Evolutionary conservation across 352 stramenopile species (phyloP), one percentile per base, ranked within the genome.

Genomic region (Pythium plurisporium): DNA sequence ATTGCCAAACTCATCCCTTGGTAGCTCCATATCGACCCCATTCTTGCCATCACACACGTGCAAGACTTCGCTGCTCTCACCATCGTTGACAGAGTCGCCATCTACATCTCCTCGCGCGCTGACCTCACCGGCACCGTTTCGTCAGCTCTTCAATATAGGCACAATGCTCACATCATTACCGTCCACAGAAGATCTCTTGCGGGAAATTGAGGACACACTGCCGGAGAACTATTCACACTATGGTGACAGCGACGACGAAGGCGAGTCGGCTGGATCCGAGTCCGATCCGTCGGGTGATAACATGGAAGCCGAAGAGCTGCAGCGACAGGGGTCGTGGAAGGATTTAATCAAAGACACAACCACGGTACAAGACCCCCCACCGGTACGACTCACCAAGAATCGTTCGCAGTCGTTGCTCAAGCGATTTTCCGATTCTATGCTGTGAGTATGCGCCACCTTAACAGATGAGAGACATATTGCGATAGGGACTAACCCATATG

Each of bases 281-380:
- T 90, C 82, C 0, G 81, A 92, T 49, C 79, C 77, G 17, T 91
- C 79, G 1, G 76, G 72, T 2, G 77, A 90, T 55, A 80, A 87
- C 61, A 85, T 80, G 60, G 82, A 88, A 38, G 65, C 76, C n/a
- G 72, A 78, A 33, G 70, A 73, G 20, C 65, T 82, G 7, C 57
- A 68, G 14, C 67, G 65, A 6, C 59, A 81, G 27, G 41, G 45
- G 1, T 51, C 59, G n/a, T 67, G 57, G 56, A 62, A 45, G 27
- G 22, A 58, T 3, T 22, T 69, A 15, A 10, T 63, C 11, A 25
- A 56, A 7, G 34, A 38, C 17, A 30, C 30, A 5, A 36, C 11
- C 3, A 33, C 4, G 4, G 20, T 37, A 11, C 30, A 23, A 40
- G 23, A 17, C 38, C 1, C 40, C 33, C 41, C 19, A 4, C 22